phyloP scores from a whole-genome alignment of 192 early-diverging fungal genomes.

The Entophlyctis helioformis region DNA sequence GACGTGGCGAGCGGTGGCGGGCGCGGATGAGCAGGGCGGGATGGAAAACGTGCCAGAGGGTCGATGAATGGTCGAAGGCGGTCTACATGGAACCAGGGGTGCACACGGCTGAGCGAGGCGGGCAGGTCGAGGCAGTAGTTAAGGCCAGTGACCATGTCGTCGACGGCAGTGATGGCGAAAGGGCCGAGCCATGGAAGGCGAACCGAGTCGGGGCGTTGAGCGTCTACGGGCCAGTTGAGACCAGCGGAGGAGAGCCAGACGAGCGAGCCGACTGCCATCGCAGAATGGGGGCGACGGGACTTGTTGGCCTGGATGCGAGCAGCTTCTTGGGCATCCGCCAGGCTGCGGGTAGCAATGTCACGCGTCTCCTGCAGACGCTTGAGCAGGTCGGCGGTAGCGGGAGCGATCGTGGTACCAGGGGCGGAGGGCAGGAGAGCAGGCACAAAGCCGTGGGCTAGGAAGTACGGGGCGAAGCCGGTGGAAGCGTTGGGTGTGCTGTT shows the following conservation, averaged over 20 bases:
- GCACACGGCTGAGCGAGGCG: no score
- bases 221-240: not conserved
- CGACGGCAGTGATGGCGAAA: constrained; percentile 6
- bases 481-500: constrained; percentile 26
- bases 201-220: not conserved
- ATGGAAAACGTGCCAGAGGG: no score
- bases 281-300: not conserved
- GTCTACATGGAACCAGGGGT: no score
- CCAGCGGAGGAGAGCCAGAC: not conserved
- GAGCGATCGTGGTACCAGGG: not conserved
- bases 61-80: no score
- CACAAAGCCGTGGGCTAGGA: constrained; percentile 2
- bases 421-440: constrained; percentile 1
- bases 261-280: not conserved
- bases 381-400: not conserved
- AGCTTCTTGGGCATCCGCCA: not conserved
- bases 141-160: no score
- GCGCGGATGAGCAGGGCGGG: no score
- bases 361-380: not conserved
- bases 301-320: not conserved
- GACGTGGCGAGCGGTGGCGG: no score
- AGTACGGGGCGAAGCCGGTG: constrained; percentile 19
- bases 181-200: not conserved
- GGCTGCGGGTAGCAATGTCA: not conserved
- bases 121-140: no score